These are phyloP conservation scores for Pleurozium schreberi DNA, from an alignment of 225 moss, liverwort and hornwort species.

Conservation along the genomic window DNA sequence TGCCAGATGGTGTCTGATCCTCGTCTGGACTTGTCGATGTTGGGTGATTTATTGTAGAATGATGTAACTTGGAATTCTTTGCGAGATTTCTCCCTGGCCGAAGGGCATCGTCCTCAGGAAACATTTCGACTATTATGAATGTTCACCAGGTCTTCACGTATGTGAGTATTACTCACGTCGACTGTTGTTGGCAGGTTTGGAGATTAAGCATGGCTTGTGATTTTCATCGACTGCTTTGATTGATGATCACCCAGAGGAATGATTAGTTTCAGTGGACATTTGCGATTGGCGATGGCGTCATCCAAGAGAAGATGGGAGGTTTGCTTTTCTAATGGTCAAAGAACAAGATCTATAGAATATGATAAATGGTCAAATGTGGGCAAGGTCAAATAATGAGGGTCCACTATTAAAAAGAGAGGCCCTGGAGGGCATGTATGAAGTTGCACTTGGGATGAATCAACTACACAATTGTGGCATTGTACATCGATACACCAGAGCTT, in stretches of 20 bases:
- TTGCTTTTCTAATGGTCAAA: not conserved
- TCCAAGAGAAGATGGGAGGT: not conserved
- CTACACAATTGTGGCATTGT: not conserved
- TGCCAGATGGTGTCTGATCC: not conserved
- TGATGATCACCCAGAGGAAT: too few relatives aligned
- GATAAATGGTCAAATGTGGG: rapidly evolving
- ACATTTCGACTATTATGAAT: too few relatives aligned
- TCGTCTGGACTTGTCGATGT: not conserved
- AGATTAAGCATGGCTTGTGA: too few relatives aligned
- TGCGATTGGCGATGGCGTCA: too few relatives aligned
- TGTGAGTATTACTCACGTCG: too few relatives aligned
- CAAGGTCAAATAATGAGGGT: not conserved
- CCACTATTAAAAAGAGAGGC: not conserved
- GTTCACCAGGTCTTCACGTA: too few relatives aligned
- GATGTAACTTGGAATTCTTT: too few relatives aligned
- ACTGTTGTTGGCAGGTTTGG: too few relatives aligned
- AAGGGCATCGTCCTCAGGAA: too few relatives aligned
- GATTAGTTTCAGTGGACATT: too few relatives aligned
- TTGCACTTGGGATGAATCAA: not conserved
- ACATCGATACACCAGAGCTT: not conserved
- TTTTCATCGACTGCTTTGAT: too few relatives aligned
- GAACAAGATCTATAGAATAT: not conserved
- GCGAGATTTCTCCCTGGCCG: too few relatives aligned
- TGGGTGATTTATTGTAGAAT: not conserved
- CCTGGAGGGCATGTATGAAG: not conserved